Percentiles rank a stretch among this genome's conserved stretches.
Evolutionary conservation across 2,329 filamentous ascomycete genomes (phyloP).

Genomic region (Aspergillus fischeri): DNA sequence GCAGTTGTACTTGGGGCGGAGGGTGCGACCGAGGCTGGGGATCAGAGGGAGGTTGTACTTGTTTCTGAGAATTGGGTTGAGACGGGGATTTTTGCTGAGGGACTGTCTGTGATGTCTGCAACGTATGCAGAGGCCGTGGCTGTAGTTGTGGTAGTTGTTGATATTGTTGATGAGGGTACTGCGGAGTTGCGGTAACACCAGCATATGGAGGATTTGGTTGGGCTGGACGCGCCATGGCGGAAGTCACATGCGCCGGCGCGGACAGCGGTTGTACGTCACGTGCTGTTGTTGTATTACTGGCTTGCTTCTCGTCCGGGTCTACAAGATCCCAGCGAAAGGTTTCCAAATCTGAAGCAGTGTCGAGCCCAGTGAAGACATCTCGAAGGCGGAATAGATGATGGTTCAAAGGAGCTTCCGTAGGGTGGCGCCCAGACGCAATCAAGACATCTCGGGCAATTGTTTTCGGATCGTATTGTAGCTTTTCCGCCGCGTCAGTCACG

Average conservation of each 20-base stretch:
- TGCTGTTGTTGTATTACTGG: not conserved
- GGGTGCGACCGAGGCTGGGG: not conserved
- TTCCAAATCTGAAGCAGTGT: conserved; percentile 48
- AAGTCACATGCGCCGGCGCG: not conserved
- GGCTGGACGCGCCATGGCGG: not conserved
- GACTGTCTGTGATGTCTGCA: not conserved
- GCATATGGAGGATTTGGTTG: not conserved
- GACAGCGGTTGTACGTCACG: conserved; percentile 9
- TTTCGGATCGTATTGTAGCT: conserved; percentile 54
- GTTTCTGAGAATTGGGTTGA: not conserved
- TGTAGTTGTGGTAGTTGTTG: conserved; percentile 2
- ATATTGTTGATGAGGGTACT: not conserved
- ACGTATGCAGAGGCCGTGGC: not conserved
- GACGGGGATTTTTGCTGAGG: not conserved
- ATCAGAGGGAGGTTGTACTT: not conserved
- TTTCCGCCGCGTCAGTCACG: conserved; percentile 35
- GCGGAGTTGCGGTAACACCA: not conserved
- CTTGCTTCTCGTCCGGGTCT: conserved; percentile 31
- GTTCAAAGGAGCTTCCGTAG: conserved; percentile 56
- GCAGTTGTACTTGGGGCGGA: not conserved
- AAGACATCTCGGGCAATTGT: conserved; percentile 63
- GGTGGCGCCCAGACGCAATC: conserved; percentile 59
- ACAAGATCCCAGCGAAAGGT: conserved; percentile 61
- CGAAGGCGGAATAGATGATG: conserved; percentile 52
- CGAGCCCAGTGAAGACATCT: conserved; percentile 40